Evolutionary conservation across 108 stramenopile species (phyloP).

Genomic region (Nitzschia sp.): DNA sequence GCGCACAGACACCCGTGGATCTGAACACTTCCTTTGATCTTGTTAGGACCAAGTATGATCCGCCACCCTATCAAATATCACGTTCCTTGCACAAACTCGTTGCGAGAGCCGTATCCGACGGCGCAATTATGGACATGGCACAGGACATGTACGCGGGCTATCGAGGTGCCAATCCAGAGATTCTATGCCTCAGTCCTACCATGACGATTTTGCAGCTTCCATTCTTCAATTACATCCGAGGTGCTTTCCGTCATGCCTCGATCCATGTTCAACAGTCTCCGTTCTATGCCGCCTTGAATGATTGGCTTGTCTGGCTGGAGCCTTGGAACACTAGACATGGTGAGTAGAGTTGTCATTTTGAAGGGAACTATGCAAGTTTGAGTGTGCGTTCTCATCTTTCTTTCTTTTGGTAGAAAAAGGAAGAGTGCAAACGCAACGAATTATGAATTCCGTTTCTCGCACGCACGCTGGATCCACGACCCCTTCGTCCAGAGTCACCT

Average conservation of each 20-base stretch:
- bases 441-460: slow-evolving; percentile 21
- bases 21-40: slow-evolving; percentile 60
- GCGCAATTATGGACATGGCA: slow-evolving; percentile 15
- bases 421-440: slow-evolving; percentile 4
- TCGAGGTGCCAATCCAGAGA: slow-evolving; percentile 13
- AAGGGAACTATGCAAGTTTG: no score
- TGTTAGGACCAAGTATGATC: slow-evolving; percentile 31
- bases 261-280: slow-evolving; percentile 59
- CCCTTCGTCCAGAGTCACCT: slow-evolving; percentile 10
- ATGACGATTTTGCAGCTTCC: slow-evolving; percentile 62
- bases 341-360: no score
- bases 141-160: slow-evolving; percentile 18
- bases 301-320: slow-evolving; percentile 85
- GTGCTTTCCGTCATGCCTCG: slow-evolving; percentile 69
- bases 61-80: slow-evolving; percentile 52
- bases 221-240: slow-evolving; percentile 70
- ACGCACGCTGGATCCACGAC: background rate
- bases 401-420: background rate
- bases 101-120: slow-evolving; percentile 25
- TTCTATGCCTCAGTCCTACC: slow-evolving; percentile 62
- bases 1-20: slow-evolving; percentile 9
- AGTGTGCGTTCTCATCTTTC: background rate
- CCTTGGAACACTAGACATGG: slow-evolving; percentile 72
- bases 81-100: slow-evolving; percentile 44
- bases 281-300: slow-evolving; percentile 76